A percentile compares a stretch with the other conserved stretches of the same genome.
Conservation (phyloP, 2,329 filamentous ascomycete genomes). For the Nemania sp. region DNA sequence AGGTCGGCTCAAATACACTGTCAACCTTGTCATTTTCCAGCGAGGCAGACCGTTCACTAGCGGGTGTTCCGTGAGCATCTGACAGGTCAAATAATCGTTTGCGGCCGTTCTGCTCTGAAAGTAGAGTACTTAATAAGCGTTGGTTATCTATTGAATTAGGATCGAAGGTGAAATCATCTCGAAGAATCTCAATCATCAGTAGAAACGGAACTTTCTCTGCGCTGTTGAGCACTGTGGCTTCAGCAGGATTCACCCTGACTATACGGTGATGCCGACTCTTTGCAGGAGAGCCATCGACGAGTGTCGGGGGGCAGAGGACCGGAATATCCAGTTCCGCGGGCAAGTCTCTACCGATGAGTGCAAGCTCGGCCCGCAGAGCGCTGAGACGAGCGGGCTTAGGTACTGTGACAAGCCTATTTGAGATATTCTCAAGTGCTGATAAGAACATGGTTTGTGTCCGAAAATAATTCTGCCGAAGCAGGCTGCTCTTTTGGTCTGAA, state of each 20-base stretch:
- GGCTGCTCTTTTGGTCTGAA: constrained; percentile 73
- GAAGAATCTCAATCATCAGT: constrained; percentile 84
- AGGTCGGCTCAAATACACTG: constrained; percentile 86
- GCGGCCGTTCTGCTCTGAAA: constrained; percentile 67
- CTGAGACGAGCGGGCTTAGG: constrained; percentile 85
- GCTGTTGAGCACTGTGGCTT: constrained; percentile 87
- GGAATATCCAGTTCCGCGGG: constrained; percentile 88
- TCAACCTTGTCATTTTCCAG: constrained; percentile 62
- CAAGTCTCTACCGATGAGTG: constrained; percentile 82
- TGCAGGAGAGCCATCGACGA: constrained; percentile 78
- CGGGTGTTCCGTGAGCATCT: constrained; percentile 70
- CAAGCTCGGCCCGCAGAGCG: constrained; percentile 82
- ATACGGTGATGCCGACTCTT: constrained; percentile 85
- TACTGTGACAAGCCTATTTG: constrained; percentile 83
- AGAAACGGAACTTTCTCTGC: constrained; percentile 88
- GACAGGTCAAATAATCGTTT: constrained; percentile 76
- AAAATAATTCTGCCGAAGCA: constrained; percentile 85
- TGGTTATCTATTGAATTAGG: constrained; percentile 80
- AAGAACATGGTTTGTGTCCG: constrained; percentile 84
- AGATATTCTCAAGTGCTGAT: constrained; percentile 84
- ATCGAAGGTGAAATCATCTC: constrained; percentile 86
- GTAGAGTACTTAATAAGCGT: constrained; percentile 68
- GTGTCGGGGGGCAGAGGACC: constrained; percentile 80
- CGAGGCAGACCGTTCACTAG: constrained; percentile 57
- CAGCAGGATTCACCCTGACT: constrained; percentile 83